Percentiles rank a stretch among this genome's conserved stretches.
phyloP scores from a whole-genome alignment of 2,329 filamentous ascomycete species.

The Ophiobolus disseminans region DNA sequence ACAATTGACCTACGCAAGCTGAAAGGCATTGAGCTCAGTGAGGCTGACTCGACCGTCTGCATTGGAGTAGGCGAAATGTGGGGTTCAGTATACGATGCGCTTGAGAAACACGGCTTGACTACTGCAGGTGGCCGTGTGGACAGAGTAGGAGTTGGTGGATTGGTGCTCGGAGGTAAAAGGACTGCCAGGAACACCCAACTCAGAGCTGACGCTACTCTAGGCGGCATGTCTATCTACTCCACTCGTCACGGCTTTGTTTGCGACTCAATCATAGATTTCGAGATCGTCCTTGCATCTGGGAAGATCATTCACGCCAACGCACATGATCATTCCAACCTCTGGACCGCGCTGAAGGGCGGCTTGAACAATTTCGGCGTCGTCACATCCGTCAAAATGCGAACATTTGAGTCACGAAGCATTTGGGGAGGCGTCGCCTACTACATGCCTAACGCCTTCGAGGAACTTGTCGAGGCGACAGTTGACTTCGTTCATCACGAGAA shows the following conservation, averaged over 20 bases:
- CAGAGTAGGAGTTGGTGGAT: constrained; percentile 29
- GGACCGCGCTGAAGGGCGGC: constrained; percentile 49
- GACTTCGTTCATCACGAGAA: constrained; percentile 12
- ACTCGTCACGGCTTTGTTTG: constrained; percentile 22
- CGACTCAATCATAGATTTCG: constrained; percentile 25
- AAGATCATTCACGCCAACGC: constrained; percentile 50
- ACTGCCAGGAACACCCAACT: not conserved
- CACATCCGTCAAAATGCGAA: constrained; percentile 14
- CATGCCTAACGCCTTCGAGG: constrained; percentile 3
- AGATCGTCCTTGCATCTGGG: constrained; percentile 55
- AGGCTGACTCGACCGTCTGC: constrained; percentile 23
- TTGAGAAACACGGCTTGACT: constrained; percentile 28
- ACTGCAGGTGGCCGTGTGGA: constrained; percentile 32
- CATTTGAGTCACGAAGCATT: constrained; percentile 1
- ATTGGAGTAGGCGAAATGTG: constrained; percentile 35
- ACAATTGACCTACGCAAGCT: constrained; percentile 37
- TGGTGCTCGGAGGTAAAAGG: constrained; percentile 31
- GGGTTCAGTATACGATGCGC: constrained; percentile 27
- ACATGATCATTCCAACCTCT: constrained; percentile 48
- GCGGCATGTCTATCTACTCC: constrained; percentile 31
- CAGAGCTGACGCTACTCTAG: constrained; percentile 7
- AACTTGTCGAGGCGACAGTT: constrained; percentile 6
- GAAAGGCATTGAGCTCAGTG: constrained; percentile 27
- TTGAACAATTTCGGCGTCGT: constrained; percentile 25
- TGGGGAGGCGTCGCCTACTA: constrained; percentile 10